Evolutionary conservation across 2,329 filamentous ascomycete species (phyloP), one percentile per base, ranked within the genome.

Genomic region (Xylariales sp.): DNA sequence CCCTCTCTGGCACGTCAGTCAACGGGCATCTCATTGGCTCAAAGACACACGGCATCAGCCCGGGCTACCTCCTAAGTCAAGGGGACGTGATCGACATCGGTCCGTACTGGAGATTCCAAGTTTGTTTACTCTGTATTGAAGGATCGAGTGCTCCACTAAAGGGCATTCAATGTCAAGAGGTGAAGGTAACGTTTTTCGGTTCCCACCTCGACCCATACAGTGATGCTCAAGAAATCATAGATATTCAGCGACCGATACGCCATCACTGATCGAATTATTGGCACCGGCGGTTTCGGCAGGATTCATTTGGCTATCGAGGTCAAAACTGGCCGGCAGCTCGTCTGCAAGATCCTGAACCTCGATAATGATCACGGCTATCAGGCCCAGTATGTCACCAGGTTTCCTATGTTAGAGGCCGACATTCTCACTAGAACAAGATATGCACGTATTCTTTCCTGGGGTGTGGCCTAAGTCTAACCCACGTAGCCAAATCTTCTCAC

Each of bases 281-380:
- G 80, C 4, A 53, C 59, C 24, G 80, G 80, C 5, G 68, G 64
- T 2, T 69, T 70, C 52, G 76, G 74, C 7, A 62, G 62, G 31
- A 74, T 84, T 3, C 69, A 74, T 42, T 63, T 82, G 8, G 77
- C 73, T 4, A 55, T 71, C 3, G 70, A 85, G 12, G 56, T 64
- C 18, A 58, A 57, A 5, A 76, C 73, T 0, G 66, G 70, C 27
- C 70, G 69, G 42, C 84, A 88, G 51, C 49, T 86, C 15, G 82
- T 82, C 9, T 88, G 84, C 65, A 88, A 88, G 52, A 60, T 86
- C 7, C 65, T 86, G 38, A 65, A 76, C 40, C 52, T 84, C 2
- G 63, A 65, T 22, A 49, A 54, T 40, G 32, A 54, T 47, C 41
- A 54, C 51, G 24, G 24, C 24, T n/a, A 49, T 64, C 7, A 57